Conservation (phyloP, 2,329 filamentous ascomycete species). For the Fusarium paranaense region DNA sequence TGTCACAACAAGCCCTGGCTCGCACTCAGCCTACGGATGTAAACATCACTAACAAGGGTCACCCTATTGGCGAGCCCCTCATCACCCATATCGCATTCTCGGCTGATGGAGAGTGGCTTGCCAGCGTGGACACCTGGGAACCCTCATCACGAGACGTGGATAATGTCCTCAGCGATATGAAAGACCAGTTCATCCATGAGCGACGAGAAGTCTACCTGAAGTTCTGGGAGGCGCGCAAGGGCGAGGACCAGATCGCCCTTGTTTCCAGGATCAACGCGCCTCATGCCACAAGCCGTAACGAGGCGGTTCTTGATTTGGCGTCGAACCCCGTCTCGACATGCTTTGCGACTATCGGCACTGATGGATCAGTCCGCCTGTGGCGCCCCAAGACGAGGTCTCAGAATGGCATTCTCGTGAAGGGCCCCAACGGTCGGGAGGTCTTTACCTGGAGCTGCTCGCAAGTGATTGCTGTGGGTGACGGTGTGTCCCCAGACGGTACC, state of each 20-base stretch:
- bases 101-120: constrained; percentile 87
- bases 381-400: constrained; percentile 76
- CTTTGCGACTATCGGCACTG: constrained; percentile 88
- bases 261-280: constrained; percentile 87
- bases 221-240: constrained; percentile 81
- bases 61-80: constrained; percentile 80
- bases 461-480: constrained; percentile 65
- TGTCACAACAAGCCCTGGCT: constrained; percentile 89
- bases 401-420: constrained; percentile 74
- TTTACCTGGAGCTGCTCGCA: constrained; percentile 81
- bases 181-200: constrained; percentile 61
- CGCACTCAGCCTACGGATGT: constrained; percentile 88
- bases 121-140: constrained; percentile 91
- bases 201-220: constrained; percentile 84
- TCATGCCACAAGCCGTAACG: constrained; percentile 70
- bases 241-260: constrained; percentile 74
- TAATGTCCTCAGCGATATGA: constrained; percentile 50
- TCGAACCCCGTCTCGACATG: constrained; percentile 75
- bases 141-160: constrained; percentile 77
- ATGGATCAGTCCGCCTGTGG: constrained; percentile 85
- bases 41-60: constrained; percentile 78
- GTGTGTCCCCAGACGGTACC: constrained; percentile 57
- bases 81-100: constrained; percentile 82
- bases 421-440: constrained; percentile 67
- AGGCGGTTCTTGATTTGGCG: constrained; percentile 77